A percentile compares a stretch with the other conserved stretches of the same genome.
Evolutionary conservation across 2,329 filamentous ascomycete species (phyloP).

Genomic region (Ciborinia camelliae): DNA sequence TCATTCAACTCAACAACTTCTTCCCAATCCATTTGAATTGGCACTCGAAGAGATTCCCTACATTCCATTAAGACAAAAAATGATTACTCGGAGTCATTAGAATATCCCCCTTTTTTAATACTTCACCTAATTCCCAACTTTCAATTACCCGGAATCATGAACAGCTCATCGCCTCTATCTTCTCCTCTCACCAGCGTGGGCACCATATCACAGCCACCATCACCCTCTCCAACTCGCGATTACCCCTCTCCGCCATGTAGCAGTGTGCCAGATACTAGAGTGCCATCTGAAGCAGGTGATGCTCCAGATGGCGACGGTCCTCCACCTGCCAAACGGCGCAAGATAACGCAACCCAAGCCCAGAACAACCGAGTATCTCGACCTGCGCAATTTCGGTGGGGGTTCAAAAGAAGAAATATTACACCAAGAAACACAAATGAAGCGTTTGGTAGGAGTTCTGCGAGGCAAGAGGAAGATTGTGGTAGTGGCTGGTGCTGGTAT

Average conservation of each 20-base stretch:
- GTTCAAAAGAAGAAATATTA: constrained; percentile 44
- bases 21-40: neutral
- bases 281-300: constrained; percentile 27
- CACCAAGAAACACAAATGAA: constrained; percentile 62
- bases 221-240: constrained; percentile 29
- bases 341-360: constrained; percentile 59
- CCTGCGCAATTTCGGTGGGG: constrained; percentile 51
- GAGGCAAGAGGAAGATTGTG: constrained; percentile 92
- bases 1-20: neutral
- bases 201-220: constrained; percentile 38
- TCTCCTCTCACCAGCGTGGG: constrained; percentile 38
- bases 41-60: neutral
- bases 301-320: constrained; percentile 49
- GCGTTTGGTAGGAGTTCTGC: constrained; percentile 68
- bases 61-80: constrained; percentile 4
- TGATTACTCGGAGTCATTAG: constrained; percentile 18
- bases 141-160: constrained; percentile 11
- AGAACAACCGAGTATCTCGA: constrained; percentile 82
- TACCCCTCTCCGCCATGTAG: constrained; percentile 36
- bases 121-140: neutral
- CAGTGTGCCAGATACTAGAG: constrained; percentile 29
- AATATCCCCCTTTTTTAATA: constrained; percentile 10
- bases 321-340: constrained; percentile 73
- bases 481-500: constrained; percentile 96
- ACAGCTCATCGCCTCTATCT: constrained; percentile 30